Evolutionary conservation across 495 filamentous ascomycete genomes (phyloP).

Genomic region (Choiromyces venosus): DNA sequence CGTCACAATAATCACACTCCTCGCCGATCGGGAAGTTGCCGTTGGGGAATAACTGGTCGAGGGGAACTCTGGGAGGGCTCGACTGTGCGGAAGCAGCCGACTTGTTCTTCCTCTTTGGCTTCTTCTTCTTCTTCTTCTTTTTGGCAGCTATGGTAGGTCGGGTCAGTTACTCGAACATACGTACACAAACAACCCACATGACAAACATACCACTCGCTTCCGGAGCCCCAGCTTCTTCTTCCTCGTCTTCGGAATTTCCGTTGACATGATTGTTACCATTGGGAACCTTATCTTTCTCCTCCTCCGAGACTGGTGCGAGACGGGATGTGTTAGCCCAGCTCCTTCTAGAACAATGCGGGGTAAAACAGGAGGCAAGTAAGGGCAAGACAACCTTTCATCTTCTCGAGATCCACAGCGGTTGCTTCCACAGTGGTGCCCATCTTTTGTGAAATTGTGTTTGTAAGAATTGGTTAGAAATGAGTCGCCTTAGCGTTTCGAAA

Average conservation of each 20-base stretch:
- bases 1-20: constrained; percentile 69
- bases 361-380: background rate
- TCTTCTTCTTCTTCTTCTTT: constrained; percentile 76
- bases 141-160: constrained; percentile 8
- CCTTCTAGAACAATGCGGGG: background rate
- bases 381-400: constrained; percentile 23
- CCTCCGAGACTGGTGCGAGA: constrained; percentile 15
- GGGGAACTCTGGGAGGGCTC: constrained; percentile 66
- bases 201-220: constrained; percentile 47
- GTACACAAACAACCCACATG: constrained; percentile 1
- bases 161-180: constrained; percentile 5
- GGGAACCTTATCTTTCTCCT: background rate
- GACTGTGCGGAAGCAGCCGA: constrained; percentile 63
- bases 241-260: constrained; percentile 50
- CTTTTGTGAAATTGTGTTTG: constrained; percentile 6
- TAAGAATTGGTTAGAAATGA: background rate
- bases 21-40: constrained; percentile 71
- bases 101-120: constrained; percentile 67
- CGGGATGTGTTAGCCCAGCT: constrained; percentile 4
- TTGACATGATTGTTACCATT: constrained; percentile 14
- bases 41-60: constrained; percentile 71
- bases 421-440: constrained; percentile 18
- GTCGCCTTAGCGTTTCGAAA: background rate
- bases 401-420: constrained; percentile 16
- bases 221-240: constrained; percentile 44